Evolutionary conservation across 306 rosid genomes (phyloP).

Genomic region (Vigna nakashimae): DNA sequence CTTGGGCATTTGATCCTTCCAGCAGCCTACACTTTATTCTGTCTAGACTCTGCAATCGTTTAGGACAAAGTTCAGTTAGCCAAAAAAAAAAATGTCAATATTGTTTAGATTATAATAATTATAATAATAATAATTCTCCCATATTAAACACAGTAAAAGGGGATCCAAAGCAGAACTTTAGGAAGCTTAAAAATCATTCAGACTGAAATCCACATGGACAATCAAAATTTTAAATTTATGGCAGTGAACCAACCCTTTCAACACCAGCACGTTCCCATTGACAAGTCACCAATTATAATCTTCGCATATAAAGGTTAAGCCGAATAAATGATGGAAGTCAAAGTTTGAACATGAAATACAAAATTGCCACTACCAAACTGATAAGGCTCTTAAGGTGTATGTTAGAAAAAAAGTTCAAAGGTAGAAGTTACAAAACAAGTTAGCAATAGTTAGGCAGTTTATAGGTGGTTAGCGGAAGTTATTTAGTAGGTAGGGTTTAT

Average conservation of each 20-base stretch:
- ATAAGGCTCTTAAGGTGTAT: too few relatives aligned
- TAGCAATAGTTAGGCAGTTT: too few relatives aligned
- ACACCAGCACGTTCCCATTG: slow-evolving; percentile 33
- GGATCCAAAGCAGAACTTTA: slow-evolving; percentile 10
- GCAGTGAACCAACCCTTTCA: slow-evolving; percentile 5
- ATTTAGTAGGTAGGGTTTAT: too few relatives aligned
- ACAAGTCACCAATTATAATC: slow-evolving; percentile 10
- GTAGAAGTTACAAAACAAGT: too few relatives aligned
- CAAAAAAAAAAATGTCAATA: slow-evolving; percentile 8
- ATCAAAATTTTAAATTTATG: not conserved
- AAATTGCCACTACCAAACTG: not conserved
- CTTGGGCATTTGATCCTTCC: slow-evolving; percentile 97
- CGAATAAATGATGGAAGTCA: not conserved
- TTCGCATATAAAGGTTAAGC: slow-evolving; percentile 13
- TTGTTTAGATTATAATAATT: not conserved
- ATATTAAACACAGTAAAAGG: slow-evolving; percentile 17
- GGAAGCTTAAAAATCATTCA: slow-evolving; percentile 30
- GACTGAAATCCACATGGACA: slow-evolving; percentile 5
- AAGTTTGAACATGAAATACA: slow-evolving; percentile 18
- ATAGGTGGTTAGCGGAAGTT: too few relatives aligned
- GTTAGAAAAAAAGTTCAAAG: too few relatives aligned
- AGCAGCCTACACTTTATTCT: slow-evolving; percentile 95
- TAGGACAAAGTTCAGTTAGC: slow-evolving; percentile 28
- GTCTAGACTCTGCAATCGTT: slow-evolving; percentile 88
- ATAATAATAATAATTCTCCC: slow-evolving; percentile 3